Conservation (phyloP, 441 rosid genomes). For the Syzygium malaccense region DNA sequence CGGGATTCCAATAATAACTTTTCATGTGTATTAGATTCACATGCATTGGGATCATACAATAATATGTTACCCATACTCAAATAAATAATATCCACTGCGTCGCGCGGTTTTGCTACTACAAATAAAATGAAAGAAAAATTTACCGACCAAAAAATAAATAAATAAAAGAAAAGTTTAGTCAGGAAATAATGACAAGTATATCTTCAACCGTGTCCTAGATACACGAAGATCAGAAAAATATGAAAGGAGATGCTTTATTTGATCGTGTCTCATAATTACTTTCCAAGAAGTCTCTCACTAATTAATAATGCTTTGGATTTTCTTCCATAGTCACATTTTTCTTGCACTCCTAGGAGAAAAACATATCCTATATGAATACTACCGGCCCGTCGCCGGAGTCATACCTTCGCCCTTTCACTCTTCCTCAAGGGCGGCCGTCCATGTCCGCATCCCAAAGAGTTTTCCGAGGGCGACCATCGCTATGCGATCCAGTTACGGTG, state of each 20-base stretch:
- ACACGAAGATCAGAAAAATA: background rate
- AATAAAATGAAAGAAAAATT: background rate
- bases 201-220: background rate
- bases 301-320: too few relatives aligned
- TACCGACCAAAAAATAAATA: background rate
- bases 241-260: background rate
- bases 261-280: background rate
- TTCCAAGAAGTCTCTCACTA: background rate
- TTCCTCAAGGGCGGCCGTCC: background rate
- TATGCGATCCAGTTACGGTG: background rate
- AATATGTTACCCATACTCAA: background rate
- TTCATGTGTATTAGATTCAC: background rate
- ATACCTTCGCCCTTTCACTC: background rate
- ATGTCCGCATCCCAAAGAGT: conserved; percentile 1
- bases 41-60: background rate
- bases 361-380: too few relatives aligned
- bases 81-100: background rate
- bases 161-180: background rate
- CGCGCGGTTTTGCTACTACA: background rate
- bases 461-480: background rate
- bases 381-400: background rate
- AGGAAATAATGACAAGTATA: background rate
- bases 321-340: background rate
- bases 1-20: background rate
- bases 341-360: background rate